Evolutionary conservation across 805 yeast species (phyloP).

Genomic region (Nakazawaea holstii): DNA sequence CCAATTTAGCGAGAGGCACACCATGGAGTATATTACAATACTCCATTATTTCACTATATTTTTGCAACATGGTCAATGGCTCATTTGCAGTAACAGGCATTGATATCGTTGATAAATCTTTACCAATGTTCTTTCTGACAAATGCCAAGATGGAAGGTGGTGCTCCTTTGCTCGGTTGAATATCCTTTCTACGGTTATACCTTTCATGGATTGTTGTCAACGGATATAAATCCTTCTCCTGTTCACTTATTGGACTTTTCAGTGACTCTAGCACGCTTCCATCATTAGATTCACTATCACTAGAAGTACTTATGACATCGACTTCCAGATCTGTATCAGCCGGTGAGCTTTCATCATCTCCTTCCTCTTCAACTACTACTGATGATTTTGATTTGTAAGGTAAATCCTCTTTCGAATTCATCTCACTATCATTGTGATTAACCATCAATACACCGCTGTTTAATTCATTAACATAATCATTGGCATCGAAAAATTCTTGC

Average conservation of each 20-base stretch:
- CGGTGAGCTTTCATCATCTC: constrained; percentile 9
- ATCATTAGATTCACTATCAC: background rate
- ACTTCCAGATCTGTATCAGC: background rate
- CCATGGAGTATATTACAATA: constrained; percentile 61
- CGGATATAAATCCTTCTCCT: constrained; percentile 52
- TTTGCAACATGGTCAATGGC: constrained; percentile 79
- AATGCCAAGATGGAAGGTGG: constrained; percentile 84
- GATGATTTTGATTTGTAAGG: background rate
- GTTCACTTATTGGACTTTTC: constrained; percentile 7
- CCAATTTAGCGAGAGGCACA: constrained; percentile 44
- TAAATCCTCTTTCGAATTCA: background rate
- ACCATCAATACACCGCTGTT: constrained; percentile 54
- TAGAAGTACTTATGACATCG: background rate
- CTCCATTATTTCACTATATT: constrained; percentile 75
- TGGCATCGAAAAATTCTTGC: constrained; percentile 65
- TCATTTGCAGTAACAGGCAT: constrained; percentile 96
- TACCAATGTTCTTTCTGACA: constrained; percentile 86
- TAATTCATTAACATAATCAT: constrained; percentile 47
- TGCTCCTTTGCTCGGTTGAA: constrained; percentile 50
- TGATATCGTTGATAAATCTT: constrained; percentile 76
- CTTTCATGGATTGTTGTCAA: constrained; percentile 40
- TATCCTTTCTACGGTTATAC: constrained; percentile 50
- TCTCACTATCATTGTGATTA: constrained; percentile 26
- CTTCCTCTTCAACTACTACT: constrained; percentile 17
- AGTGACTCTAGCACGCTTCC: background rate